These are phyloP conservation scores for Candida ponderosae DNA, from an alignment of 805 yeast genomes.

Conservation along the genomic window DNA sequence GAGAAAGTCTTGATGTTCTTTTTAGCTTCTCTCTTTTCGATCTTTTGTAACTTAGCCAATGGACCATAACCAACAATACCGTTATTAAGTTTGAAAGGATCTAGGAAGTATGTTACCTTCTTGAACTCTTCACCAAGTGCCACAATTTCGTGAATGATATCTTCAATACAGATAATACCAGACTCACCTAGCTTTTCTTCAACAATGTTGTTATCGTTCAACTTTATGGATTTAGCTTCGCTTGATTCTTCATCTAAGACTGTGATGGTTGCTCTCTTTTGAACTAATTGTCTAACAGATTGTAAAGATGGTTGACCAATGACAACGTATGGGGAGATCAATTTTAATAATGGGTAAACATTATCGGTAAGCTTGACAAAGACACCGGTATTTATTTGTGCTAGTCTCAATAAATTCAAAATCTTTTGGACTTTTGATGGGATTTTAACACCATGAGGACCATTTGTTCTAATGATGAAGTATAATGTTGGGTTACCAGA, in stretches of 20 bases:
- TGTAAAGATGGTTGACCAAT: constrained; percentile 69
- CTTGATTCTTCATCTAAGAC: constrained; percentile 24
- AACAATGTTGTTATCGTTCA: constrained; percentile 68
- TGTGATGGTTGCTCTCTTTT: constrained; percentile 62
- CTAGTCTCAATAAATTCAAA: constrained; percentile 53
- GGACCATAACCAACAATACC: constrained; percentile 76
- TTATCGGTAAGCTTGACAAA: constrained; percentile 56
- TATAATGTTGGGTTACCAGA: constrained; percentile 42
- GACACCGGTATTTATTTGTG: constrained; percentile 57
- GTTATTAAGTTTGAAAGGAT: constrained; percentile 61
- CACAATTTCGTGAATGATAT: constrained; percentile 63
- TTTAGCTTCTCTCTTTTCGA: constrained; percentile 46
- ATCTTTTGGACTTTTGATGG: constrained; percentile 59
- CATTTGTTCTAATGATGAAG: constrained; percentile 61
- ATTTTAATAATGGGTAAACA: constrained; percentile 55
- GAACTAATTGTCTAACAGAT: constrained; percentile 65
- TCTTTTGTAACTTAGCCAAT: constrained; percentile 55
- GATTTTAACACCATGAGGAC: constrained; percentile 55
- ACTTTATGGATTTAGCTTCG: constrained; percentile 32
- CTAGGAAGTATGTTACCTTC: constrained; percentile 49
- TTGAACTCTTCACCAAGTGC: constrained; percentile 60
- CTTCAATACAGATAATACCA: constrained; percentile 76
- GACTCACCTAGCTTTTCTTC: constrained; percentile 65
- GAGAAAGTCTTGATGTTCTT: constrained; percentile 35
- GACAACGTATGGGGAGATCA: constrained; percentile 66